These are phyloP conservation scores for Escallonia herrerae DNA, from an alignment of 129 eudicot species.

Conservation along the genomic window DNA sequence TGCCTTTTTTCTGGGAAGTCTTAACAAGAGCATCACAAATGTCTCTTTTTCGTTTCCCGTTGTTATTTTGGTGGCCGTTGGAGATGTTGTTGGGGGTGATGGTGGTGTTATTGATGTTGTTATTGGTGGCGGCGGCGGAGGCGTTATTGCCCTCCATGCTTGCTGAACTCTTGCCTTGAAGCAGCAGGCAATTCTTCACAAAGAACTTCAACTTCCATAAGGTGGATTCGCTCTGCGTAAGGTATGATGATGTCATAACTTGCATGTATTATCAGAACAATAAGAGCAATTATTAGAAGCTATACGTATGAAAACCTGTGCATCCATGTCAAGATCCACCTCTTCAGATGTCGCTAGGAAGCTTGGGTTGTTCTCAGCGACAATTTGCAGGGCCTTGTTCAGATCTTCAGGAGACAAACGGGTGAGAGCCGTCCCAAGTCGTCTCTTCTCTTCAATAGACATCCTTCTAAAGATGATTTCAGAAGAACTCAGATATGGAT, in stretches of 20 bases:
- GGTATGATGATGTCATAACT: neutral
- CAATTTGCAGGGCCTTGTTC: conserved; percentile 58
- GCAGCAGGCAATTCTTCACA: conserved; percentile 47
- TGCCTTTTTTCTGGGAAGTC: conserved; percentile 46
- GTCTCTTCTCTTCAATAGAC: conserved; percentile 77
- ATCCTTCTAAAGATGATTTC: conserved; percentile 43
- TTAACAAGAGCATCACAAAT: conserved; percentile 34
- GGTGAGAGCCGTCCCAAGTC: conserved; percentile 49
- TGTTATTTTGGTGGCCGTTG: conserved; percentile 3
- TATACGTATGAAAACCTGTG: conserved; percentile 42
- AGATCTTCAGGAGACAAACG: conserved; percentile 61
- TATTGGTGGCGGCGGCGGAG: conserved; percentile 3
- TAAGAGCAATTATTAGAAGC: neutral
- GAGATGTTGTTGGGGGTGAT: conserved; percentile 4
- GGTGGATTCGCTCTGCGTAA: conserved; percentile 61
- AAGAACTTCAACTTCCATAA: conserved; percentile 82
- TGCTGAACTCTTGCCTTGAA: conserved; percentile 41
- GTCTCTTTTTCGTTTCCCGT: conserved; percentile 34
- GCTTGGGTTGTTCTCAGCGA: conserved; percentile 59
- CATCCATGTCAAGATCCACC: conserved; percentile 72
- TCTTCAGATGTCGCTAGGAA: conserved; percentile 49
- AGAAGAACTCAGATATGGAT: too few species aligned
- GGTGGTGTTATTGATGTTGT: conserved; percentile 20
- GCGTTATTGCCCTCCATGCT: conserved; percentile 24
- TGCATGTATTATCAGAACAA: neutral